Base-by-base conservation (phyloP, 768 basidiomycete species). In the Glaciozyma antarctica region DNA sequence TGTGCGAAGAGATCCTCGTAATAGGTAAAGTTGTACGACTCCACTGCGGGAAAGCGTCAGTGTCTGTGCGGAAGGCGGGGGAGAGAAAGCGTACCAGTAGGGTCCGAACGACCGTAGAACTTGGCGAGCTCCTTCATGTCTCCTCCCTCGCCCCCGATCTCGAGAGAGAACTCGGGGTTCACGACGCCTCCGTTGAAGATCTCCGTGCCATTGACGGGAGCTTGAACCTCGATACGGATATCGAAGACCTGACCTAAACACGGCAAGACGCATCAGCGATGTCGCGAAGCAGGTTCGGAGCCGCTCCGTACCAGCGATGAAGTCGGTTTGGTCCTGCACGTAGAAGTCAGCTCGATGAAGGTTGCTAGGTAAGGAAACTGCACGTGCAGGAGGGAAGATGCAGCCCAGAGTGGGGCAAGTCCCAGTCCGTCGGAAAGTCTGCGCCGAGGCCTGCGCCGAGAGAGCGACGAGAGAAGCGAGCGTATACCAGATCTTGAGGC, bases 141-240 rank as follows among this genome's bases (percentile, higher is more conserved):
- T 71, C 71, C 58, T 68, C 67, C 65, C 47, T 69, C 60, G 22
- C 76, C 74, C 34, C 66, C 67, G 59, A 79, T 75, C 43, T 66
- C 71, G 52, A 79, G 58, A 26, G 69, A 58, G 57, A 77, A 78
- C 60, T 75, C 69, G 3, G 62, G 47, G 65, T 71, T 60, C 21
- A 75, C 74, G 4, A 71, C 69, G 57, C 78, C 78, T 61, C 72
- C 69, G 72, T 77, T 77, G 71, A 67, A 78, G 17, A 77, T 74
- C 52, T 75, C 72, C 2, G 76, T 69, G 19, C 78, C 78, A 69
- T 79, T 79, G 10, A 74, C 67, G 24, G 78, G 78, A 2, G 78
- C 78, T 48, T 79, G 78, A 13, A 77, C 73, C 69, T 76, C 76
- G 55, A 72, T 24, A 12, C 75, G 68, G 49, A 76, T 71, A 71